These are phyloP conservation scores for Neurospora pannonica DNA, from an alignment of 495 filamentous ascomycete species.

Conservation along the genomic window DNA sequence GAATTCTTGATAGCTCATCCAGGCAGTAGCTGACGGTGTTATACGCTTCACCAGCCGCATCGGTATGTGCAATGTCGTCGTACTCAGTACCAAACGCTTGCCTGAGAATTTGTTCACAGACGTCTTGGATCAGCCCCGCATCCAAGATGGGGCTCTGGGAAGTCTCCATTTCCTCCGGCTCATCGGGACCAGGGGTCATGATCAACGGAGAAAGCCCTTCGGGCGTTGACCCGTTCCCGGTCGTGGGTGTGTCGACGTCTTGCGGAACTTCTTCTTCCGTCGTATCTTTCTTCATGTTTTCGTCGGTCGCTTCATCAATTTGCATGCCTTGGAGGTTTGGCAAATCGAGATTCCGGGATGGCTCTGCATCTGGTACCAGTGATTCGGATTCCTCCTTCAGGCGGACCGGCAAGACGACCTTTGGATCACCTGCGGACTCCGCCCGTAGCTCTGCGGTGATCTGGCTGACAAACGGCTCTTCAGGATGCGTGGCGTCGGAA, in stretches of 20 bases:
- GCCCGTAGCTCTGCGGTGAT: background rate
- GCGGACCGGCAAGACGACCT: background rate
- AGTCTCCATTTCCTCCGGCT: background rate
- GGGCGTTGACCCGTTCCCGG: background rate
- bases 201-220: background rate
- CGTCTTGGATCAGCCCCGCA: constrained; percentile 11
- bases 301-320: background rate
- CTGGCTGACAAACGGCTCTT: background rate
- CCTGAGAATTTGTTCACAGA: constrained; percentile 14
- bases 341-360: background rate
- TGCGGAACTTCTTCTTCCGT: background rate
- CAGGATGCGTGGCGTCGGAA: background rate
- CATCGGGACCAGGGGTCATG: background rate
- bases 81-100: constrained; percentile 17
- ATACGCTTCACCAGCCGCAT: constrained; percentile 7
- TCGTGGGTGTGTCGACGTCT: background rate
- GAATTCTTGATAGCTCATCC: constrained; percentile 16
- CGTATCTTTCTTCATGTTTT: background rate
- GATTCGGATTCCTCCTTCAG: background rate
- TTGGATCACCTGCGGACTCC: background rate
- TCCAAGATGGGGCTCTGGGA: background rate
- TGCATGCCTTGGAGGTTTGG: background rate
- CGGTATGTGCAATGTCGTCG: constrained; percentile 12
- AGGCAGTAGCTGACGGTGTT: constrained; percentile 16
- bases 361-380: background rate